Base-by-base conservation (phyloP, 2,329 filamentous ascomycete genomes). In the Fusarium sp. region DNA sequence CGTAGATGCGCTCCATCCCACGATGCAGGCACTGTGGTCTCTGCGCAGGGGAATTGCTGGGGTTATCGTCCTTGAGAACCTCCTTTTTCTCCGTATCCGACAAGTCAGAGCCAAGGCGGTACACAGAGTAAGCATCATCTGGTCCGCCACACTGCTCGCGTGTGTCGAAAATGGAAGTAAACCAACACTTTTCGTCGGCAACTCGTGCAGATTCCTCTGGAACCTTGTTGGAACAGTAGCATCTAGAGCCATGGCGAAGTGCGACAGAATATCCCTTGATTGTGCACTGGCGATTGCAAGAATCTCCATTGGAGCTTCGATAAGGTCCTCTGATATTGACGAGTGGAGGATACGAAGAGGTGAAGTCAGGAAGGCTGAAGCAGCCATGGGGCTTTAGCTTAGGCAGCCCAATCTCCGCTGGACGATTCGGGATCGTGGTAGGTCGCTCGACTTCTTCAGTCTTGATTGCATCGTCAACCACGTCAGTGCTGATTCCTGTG, bases 121-220 rank as follows among this genome's bases (percentile, higher is more conserved):
- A 67, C 5, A 67, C 65, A 5, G 62, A 53, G 10, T 61, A 67
- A 4, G 45, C 45, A 11, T 16, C 15, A 11, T 10, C 12, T n/a
- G 45, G 54, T 12, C 65, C 62, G 18, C 65, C 65, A 15, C 62
- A 61, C 54, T 28, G 39, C 30, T 67, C 62, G 4, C 45, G 51
- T 5, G 13, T 22, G 15, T 66, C 51, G 2, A n/a, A 26, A 6
- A n/a, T 31, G 5, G 47, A 61, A 7, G 36, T 18, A 11, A 33
- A 55, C 35, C 48, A 45, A 9, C 65, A 68, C 6, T 22, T 26
- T 3, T 39, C 10, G 16, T 30, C 18, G 4, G n/a, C 7, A 3
- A 67, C 18, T 24, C 24, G 24, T 8, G 16, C 15, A n/a, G 24
- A 36, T 15, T 39, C 33, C 3, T 7, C 24, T 0, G 65, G 62